phyloP scores from a whole-genome alignment of 345 rosid species.

The Acer negundo region DNA sequence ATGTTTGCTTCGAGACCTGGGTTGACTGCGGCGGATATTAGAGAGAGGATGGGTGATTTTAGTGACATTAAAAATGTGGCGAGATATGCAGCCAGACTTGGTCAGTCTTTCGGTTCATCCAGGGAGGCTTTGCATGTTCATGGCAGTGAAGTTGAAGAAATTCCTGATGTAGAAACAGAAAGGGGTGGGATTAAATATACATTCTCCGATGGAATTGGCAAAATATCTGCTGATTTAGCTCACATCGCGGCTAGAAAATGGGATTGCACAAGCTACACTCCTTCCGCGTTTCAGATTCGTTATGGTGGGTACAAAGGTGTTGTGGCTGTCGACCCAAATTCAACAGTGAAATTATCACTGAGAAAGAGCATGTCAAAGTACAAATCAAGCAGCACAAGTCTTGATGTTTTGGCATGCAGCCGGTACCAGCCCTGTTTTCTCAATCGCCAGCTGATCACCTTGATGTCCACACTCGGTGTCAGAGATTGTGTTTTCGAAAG shows the following conservation, averaged over 20 bases:
- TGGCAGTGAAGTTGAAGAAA: constrained; percentile 30
- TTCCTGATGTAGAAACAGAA: constrained; percentile 33
- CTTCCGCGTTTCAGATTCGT: constrained; percentile 54
- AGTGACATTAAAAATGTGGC: constrained; percentile 44
- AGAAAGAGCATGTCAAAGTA: constrained; percentile 49
- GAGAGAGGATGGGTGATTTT: constrained; percentile 43
- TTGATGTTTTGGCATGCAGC: constrained; percentile 45
- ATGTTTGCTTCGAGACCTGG: constrained; percentile 48
- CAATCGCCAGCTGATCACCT: constrained; percentile 48
- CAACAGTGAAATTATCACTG: constrained; percentile 40
- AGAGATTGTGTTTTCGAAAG: constrained; percentile 36
- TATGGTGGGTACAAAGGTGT: constrained; percentile 62
- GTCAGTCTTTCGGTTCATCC: constrained; percentile 53
- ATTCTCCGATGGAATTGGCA: constrained; percentile 58
- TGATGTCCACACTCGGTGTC: constrained; percentile 45
- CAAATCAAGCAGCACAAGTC: constrained; percentile 36
- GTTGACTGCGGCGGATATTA: constrained; percentile 40
- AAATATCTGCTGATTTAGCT: constrained; percentile 45
- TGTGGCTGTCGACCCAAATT: constrained; percentile 51
- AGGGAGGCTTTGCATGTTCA: constrained; percentile 43
- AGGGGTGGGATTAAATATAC: constrained; percentile 23
- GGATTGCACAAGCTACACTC: constrained; percentile 26
- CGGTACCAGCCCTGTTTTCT: constrained; percentile 45
- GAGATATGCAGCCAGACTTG: constrained; percentile 49
- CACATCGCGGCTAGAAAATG: constrained; percentile 42